Base-by-base conservation (phyloP, 2,329 filamentous ascomycete genomes). In the Neonectria sp. region DNA sequence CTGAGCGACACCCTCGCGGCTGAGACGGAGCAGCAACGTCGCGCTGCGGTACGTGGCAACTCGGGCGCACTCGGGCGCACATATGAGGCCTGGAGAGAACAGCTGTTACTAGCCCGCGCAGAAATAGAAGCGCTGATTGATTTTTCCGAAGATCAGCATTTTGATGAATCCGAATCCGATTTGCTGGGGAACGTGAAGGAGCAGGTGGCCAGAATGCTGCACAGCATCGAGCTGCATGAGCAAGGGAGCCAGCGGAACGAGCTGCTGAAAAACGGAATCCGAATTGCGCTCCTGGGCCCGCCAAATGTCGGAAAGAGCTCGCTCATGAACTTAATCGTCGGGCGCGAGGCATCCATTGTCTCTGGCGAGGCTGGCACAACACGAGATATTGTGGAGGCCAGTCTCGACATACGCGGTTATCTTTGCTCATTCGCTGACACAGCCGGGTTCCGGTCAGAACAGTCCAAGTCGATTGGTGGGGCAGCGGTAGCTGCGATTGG, bases 281-380 rank as follows among this genome's bases (percentile, higher is more conserved):
- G 89, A 63, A 90, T 99, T 66, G 93, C 95, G 2, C 85, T 99
- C 3, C 84, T 99, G 1, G 96, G 96, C 0, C 94, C 95, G 7
- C 96, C 96, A 1, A 99, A 99, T 76, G 95, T 92, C 0, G 96
- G 96, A 15, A 99, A 99, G 80, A 98, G 95, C 79, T 98, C 95
- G 15, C 81, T 99, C 67, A 89, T 99, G 81, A 99, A 99, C 78
- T 85, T 91, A 25, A 88, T 99, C 57, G 94, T 98, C 3, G 95
- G 96, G 0, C 87, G 95, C 59, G 95, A 98, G 79, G 96, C 96
- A 3, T 97, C 95, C 4, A 99, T 99, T 74, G 96, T 99, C 8
- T 97, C 95, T 51, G 88, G 90, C 1, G 95, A 98, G 82, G 95
- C 95, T 45, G 96, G 96, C 0, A 99, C 96, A 1, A 99, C 96